Base-by-base conservation (phyloP, 2,329 filamentous ascomycete genomes). In the Didymella pomorum region DNA sequence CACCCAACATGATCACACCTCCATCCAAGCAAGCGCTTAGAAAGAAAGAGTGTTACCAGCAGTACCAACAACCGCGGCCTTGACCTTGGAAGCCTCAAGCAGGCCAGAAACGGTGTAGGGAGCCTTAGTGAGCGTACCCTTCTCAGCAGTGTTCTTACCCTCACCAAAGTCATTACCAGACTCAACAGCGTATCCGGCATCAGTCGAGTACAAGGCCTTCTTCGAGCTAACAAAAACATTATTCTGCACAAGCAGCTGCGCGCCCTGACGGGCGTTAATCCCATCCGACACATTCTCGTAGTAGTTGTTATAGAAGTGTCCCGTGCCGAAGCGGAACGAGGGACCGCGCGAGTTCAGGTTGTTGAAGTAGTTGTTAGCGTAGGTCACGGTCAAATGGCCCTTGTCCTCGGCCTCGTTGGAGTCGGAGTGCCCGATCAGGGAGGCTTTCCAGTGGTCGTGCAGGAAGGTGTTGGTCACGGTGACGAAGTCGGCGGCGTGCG, bases 341-440 rank as follows among this genome's bases (percentile, higher is more conserved):
- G 88, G 88, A 0, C 78, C 79, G 54, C 88, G 87, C 8, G 84
- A 87, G 81, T 88, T 86, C 71, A 89, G 76, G 79, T 89, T 88
- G 64, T 71, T 69, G 81, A 82, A 89, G 80, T 85, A 80, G 83
- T 90, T 90, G 81, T 89, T 85, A 77, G 83, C 82, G 73, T 87
- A 88, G 55, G 88, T 90, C 53, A 90, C 79, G 70, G 79, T 83
- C 44, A 90, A 80, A 70, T 87, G 80, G 63, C 87, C 87, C 8
- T 71, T 84, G 77, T 90, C 88, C 65, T 88, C 83, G 48, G 69
- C 76, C 31, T 63, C 76, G 78, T 88, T 88, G 76, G 62, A 80
- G 79, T 88, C 84, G 35, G 81, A 84, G 80, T 88, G 86, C 14
- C 85, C 86, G 55, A 87, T 79, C 9, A 88, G 79, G 0, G 82